These are phyloP conservation scores for Cadophora sp. DNA, from an alignment of 2,329 filamentous ascomycete species.

Conservation along the genomic window DNA sequence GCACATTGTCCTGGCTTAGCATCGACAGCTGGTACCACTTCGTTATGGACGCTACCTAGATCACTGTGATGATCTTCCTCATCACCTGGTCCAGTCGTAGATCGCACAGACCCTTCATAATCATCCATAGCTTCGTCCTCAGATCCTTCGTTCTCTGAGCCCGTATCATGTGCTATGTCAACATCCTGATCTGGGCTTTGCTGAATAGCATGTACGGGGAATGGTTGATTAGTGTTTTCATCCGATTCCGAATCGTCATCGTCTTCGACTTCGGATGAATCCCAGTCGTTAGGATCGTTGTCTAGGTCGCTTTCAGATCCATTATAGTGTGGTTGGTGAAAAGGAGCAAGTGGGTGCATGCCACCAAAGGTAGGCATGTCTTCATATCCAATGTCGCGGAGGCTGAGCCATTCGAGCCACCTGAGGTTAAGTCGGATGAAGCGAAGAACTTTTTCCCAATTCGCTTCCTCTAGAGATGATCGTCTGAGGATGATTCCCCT, in stretches of 20 bases:
- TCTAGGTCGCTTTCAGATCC: slow-evolving; percentile 40
- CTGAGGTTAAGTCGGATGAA: slow-evolving; percentile 62
- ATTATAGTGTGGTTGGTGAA: slow-evolving; percentile 34
- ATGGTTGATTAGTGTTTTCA: background rate
- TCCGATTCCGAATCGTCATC: slow-evolving; percentile 38
- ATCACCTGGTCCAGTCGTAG: slow-evolving; percentile 27
- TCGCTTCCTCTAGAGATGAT: slow-evolving; percentile 47
- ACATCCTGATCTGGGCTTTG: background rate
- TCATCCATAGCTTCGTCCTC: slow-evolving; percentile 11
- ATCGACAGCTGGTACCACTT: background rate
- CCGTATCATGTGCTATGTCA: background rate
- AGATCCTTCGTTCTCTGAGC: background rate
- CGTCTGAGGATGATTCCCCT: slow-evolving; percentile 66
- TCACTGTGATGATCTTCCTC: slow-evolving; percentile 23
- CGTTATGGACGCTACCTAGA: slow-evolving; percentile 22
- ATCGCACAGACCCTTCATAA: slow-evolving; percentile 39
- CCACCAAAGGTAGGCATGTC: slow-evolving; percentile 38
- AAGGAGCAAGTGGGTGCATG: slow-evolving; percentile 45
- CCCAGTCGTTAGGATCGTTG: slow-evolving; percentile 33
- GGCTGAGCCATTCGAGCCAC: slow-evolving; percentile 64
- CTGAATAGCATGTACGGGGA: background rate
- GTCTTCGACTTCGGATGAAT: slow-evolving; percentile 24
- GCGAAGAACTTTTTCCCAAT: slow-evolving; percentile 65
- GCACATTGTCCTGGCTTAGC: background rate
- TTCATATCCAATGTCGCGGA: slow-evolving; percentile 67